Evolutionary conservation across 345 rosid genomes (phyloP).

Genomic region (Excoecaria agallocha): DNA sequence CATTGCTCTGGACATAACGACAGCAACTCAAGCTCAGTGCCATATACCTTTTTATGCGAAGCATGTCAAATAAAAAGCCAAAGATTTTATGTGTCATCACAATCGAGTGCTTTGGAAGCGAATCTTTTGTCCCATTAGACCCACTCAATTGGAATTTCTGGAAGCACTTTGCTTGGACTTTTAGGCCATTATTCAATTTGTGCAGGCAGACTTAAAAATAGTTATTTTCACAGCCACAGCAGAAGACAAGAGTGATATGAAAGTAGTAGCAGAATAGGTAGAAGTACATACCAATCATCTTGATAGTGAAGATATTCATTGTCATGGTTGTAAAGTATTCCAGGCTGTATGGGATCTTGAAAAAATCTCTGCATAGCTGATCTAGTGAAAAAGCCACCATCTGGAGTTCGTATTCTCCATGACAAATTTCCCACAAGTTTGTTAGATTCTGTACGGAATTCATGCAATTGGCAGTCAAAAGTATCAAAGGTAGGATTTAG

Average conservation of each 20-base stretch:
- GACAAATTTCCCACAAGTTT: slow-evolving; percentile 74
- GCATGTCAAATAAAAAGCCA: not conserved
- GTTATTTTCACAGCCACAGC: not conserved
- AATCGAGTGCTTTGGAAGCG: not conserved
- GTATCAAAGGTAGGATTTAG: slow-evolving; percentile 84
- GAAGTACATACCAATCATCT: slow-evolving; percentile 75
- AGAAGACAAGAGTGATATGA: not conserved
- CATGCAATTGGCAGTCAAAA: slow-evolving; percentile 86
- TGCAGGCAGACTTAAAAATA: not conserved
- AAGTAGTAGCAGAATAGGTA: not conserved
- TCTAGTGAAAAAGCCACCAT: slow-evolving; percentile 73
- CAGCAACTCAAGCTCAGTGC: not conserved
- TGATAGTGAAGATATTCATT: slow-evolving; percentile 93
- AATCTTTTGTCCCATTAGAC: not conserved
- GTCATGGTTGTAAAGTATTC: slow-evolving; percentile 73
- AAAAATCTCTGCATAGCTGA: slow-evolving; percentile 61
- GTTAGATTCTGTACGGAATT: slow-evolving; percentile 65
- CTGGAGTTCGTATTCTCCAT: slow-evolving; percentile 81
- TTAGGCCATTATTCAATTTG: not conserved
- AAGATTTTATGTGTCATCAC: not conserved
- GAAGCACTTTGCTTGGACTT: not conserved
- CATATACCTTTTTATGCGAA: not conserved
- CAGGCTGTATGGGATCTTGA: slow-evolving; percentile 78
- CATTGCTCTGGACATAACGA: not conserved
- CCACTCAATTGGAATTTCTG: not conserved